Base-by-base conservation (phyloP, 1,284 basidiomycete species). In the Anthracocystis setariae region DNA sequence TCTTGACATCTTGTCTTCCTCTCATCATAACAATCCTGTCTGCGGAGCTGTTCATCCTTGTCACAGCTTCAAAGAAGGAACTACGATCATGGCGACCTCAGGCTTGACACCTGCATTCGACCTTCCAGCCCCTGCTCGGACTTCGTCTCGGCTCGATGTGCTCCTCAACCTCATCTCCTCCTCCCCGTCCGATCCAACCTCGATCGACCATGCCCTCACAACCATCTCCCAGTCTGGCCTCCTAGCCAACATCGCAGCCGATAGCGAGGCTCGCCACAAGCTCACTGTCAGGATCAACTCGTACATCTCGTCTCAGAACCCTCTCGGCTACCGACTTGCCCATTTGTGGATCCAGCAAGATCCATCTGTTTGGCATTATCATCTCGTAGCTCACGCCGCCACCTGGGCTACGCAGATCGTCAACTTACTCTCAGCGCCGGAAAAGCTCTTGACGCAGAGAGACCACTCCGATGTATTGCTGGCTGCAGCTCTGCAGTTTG, bases 371-470 rank as follows among this genome's bases (percentile, higher is more conserved):
- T 73, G 66, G 71, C 56, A 63, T 47, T 55, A 61, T 12, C 58
- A 66, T 24, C 66, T 74, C 18, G 47, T 64, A 8, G 43, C 61
- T 3, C 62, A 73, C 23, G 76, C 74, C 3, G 18, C 49, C 0
- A 57, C 58, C 1, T 78, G 76, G 76, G 44, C 66, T n/a, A 58
- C 60, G 1, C 66, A 69, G 17, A 62, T 59, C 23, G 17, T 74
- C 48, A 70, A 73, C 32, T 48, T 73, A 5, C 13, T 73, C 12
- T 51, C 61, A 13, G 52, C 50, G 2, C 53, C 70, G 4, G 57
- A 59, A 8, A 68, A 59, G 56, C 64, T 67, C 3, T 13, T 64
- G 56, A 39, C 40, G n/a, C 47, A 48, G 18, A 39, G 59, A 0
- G 48, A 55, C 3, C 29, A 48, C 8, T 54, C 66, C 0, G 52